Conservation (phyloP, 163 green algal genomes). For the Scenedesmus sp. region DNA sequence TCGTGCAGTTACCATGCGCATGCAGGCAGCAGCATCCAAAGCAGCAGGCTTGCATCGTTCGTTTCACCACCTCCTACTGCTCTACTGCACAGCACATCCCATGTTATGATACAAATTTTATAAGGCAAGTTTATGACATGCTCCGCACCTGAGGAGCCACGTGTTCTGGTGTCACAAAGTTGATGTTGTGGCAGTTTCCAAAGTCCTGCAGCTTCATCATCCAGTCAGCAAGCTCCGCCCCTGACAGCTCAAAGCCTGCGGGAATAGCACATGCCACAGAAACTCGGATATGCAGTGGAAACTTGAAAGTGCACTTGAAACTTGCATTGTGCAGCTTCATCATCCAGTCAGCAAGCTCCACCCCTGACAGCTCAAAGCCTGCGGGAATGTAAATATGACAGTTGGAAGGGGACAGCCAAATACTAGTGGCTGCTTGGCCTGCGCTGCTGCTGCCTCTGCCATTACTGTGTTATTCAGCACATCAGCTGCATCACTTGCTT, state of each 20-base stretch:
- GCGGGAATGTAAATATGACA: neutral
- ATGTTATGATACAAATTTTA: too few relatives aligned
- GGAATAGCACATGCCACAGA: neutral
- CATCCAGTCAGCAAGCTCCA: slow-evolving; percentile 54
- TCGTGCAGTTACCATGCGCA: neutral
- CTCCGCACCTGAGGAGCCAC: slow-evolving; percentile 30
- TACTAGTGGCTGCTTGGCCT: neutral
- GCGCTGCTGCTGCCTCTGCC: neutral
- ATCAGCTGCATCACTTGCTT: too few relatives aligned
- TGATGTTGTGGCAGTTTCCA: slow-evolving; percentile 51
- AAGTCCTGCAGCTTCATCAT: slow-evolving; percentile 52
- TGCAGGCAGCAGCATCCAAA: neutral
- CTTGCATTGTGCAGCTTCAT: slow-evolving; percentile 35
- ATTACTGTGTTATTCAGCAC: neutral
- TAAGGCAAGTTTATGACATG: too few relatives aligned
- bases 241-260: slow-evolving; percentile 33
- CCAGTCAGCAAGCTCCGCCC: slow-evolving; percentile 47
- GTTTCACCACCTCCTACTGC: too few relatives aligned
- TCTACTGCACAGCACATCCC: too few relatives aligned
- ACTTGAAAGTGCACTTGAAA: neutral
- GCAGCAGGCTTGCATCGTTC: neutral
- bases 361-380: slow-evolving; percentile 28
- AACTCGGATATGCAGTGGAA: neutral
- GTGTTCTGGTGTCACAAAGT: slow-evolving; percentile 56
- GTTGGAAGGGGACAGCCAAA: neutral